A percentile compares a stretch with the other conserved stretches of the same genome.
phyloP scores from a whole-genome alignment of 345 rosid species.

The Gossypioides kirkii region DNA sequence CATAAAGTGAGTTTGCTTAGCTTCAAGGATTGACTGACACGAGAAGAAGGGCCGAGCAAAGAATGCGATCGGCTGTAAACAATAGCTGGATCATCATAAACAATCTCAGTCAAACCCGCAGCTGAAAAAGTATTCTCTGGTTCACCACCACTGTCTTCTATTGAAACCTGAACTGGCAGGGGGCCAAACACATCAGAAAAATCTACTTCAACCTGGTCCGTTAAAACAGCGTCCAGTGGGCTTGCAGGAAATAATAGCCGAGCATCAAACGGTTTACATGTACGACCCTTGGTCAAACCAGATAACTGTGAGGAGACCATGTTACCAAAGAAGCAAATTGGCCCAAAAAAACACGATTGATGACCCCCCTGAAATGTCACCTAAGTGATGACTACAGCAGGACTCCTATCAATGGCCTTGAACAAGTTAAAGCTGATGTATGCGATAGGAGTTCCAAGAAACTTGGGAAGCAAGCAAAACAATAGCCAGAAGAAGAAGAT shows the following conservation, averaged over 20 bases:
- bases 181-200: slow-evolving; percentile 78
- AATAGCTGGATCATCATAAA: slow-evolving; percentile 64
- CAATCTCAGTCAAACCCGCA: slow-evolving; percentile 33
- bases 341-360: not conserved
- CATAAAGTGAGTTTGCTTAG: slow-evolving; percentile 53
- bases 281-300: slow-evolving; percentile 28
- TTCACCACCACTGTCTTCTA: slow-evolving; percentile 26
- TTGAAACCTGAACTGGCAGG: slow-evolving; percentile 33
- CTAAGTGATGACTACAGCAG: slow-evolving; percentile 20
- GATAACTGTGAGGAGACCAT: slow-evolving; percentile 58
- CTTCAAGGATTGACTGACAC: slow-evolving; percentile 52
- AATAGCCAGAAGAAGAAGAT: slow-evolving; percentile 67
- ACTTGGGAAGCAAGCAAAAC: slow-evolving; percentile 69
- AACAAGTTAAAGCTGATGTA: slow-evolving; percentile 47
- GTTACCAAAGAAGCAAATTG: slow-evolving; percentile 7
- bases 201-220: slow-evolving; percentile 56
- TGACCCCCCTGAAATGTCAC: slow-evolving; percentile 17
- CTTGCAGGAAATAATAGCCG: slow-evolving; percentile 33
- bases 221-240: slow-evolving; percentile 35
- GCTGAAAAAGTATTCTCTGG: slow-evolving; percentile 24
- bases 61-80: slow-evolving; percentile 80
- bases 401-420: slow-evolving; percentile 43
- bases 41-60: slow-evolving; percentile 79
- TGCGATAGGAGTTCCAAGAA: slow-evolving; percentile 47
- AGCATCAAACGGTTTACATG: slow-evolving; percentile 29